Conservation (phyloP, 306 rosid species). For the Vachellia collinsii region DNA sequence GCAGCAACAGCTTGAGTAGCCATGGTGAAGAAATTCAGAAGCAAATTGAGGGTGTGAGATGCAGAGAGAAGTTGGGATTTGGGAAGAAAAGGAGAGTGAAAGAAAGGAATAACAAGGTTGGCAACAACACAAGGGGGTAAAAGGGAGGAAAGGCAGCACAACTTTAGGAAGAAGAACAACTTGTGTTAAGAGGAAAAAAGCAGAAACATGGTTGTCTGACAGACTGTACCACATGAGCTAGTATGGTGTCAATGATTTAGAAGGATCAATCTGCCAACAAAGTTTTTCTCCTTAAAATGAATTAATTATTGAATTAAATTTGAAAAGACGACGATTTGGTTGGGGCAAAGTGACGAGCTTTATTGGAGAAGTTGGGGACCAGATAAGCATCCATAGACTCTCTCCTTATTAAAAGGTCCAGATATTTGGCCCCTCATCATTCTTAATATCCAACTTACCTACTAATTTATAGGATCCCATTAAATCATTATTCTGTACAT, state of each 20-base stretch:
- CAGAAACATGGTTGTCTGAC: conserved; percentile 60
- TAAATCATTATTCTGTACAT: conserved; percentile 25
- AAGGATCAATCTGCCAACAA: conserved; percentile 51
- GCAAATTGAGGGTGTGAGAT: conserved; percentile 25
- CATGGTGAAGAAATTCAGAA: conserved; percentile 45
- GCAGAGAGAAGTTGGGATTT: conserved; percentile 31
- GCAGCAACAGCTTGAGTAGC: conserved; percentile 53
- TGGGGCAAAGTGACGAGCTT: conserved; percentile 59
- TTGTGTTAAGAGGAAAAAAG: conserved; percentile 39
- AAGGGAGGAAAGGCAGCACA: conserved; percentile 41
- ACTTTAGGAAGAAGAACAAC: conserved; percentile 45
- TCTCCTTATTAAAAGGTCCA: conserved; percentile 50
- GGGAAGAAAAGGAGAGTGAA: conserved; percentile 38
- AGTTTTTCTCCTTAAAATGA: conserved; percentile 32
- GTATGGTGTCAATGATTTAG: conserved; percentile 65
- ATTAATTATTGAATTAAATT: conserved; percentile 5
- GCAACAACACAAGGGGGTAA: conserved; percentile 54
- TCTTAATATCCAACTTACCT: conserved; percentile 10
- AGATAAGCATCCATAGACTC: conserved; percentile 30
- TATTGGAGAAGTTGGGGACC: conserved; percentile 53
- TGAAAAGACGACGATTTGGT: conserved; percentile 46
- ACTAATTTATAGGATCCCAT: conserved; percentile 26
- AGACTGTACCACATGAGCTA: conserved; percentile 73
- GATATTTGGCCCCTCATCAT: conserved; percentile 40
- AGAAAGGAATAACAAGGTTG: conserved; percentile 62